A percentile compares a stretch with the other conserved stretches of the same genome.
Conservation (phyloP, 2,329 filamentous ascomycete genomes). For the Stagonosporopsis chrysanthemi region DNA sequence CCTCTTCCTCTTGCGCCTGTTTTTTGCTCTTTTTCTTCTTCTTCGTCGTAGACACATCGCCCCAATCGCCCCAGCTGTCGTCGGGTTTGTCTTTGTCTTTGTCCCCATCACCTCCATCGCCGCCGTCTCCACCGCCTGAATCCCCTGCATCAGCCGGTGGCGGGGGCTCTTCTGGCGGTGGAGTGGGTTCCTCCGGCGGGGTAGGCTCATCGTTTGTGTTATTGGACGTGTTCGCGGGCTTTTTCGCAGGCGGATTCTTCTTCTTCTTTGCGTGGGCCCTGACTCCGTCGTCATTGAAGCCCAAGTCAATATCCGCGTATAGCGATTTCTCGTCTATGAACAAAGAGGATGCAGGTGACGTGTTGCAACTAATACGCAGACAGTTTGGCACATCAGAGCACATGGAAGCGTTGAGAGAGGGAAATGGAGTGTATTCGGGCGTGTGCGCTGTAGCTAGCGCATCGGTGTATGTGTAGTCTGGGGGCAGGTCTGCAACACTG, state of each 20-base stretch:
- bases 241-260: slow-evolving; percentile 52
- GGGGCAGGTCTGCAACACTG: slow-evolving; percentile 52
- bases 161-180: slow-evolving; percentile 38
- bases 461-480: slow-evolving; percentile 55
- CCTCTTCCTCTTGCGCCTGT: slow-evolving; percentile 45
- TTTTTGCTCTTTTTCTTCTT: slow-evolving; percentile 53
- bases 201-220: slow-evolving; percentile 53
- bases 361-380: slow-evolving; percentile 39
- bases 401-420: slow-evolving; percentile 42
- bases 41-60: slow-evolving; percentile 44
- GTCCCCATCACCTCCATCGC: slow-evolving; percentile 46
- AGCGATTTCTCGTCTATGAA: slow-evolving; percentile 43
- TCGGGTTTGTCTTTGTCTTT: slow-evolving; percentile 37
- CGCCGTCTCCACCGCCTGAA: slow-evolving; percentile 43
- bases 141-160: slow-evolving; percentile 48
- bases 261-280: slow-evolving; percentile 66
- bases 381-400: slow-evolving; percentile 41
- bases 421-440: slow-evolving; percentile 41
- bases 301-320: slow-evolving; percentile 63
- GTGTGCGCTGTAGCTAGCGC: slow-evolving; percentile 50
- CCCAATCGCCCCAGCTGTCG: slow-evolving; percentile 45
- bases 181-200: slow-evolving; percentile 39
- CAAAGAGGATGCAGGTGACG: slow-evolving; percentile 39
- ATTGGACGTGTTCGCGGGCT: slow-evolving; percentile 24
- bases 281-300: slow-evolving; percentile 60